These are phyloP conservation scores for Simplicillium aogashimaense DNA, from an alignment of 2,329 filamentous ascomycete species.

Conservation along the genomic window DNA sequence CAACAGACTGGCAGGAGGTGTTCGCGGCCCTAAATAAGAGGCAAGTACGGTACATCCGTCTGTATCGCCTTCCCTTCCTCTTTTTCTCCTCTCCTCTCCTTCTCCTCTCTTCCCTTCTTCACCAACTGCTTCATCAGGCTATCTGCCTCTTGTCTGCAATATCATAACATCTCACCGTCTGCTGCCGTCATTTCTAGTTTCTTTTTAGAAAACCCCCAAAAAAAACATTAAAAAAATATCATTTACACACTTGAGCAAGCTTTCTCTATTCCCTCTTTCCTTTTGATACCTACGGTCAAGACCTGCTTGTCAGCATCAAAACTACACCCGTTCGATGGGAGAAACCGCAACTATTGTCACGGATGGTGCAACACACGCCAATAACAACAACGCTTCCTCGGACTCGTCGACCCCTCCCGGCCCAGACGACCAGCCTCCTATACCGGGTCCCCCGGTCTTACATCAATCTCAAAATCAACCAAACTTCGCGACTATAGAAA, in stretches of 20 bases:
- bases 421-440: conserved; percentile 28
- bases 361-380: conserved; percentile 31
- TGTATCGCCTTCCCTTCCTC: too few relatives aligned
- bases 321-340: conserved; percentile 30
- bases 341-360: conserved; percentile 24
- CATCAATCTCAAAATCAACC: too few relatives aligned
- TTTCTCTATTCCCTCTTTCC: background rate
- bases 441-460: conserved; percentile 22
- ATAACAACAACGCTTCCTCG: conserved; percentile 15
- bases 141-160: background rate
- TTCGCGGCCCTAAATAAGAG: too few relatives aligned
- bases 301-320: conserved; percentile 8
- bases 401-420: conserved; percentile 24
- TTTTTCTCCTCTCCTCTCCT: background rate
- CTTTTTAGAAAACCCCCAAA: background rate
- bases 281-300: background rate
- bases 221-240: conserved; percentile 1
- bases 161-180: background rate
- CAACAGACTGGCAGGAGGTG: too few relatives aligned
- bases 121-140: background rate
- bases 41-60: too few relatives aligned
- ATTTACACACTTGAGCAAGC: background rate
- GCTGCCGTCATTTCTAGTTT: background rate
- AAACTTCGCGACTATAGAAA: conserved; percentile 21
- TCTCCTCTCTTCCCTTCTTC: background rate